Evolutionary conservation across 225 moss, liverwort and hornwort species (phyloP).

Genomic region (Rhytidiadelphus loreus): DNA sequence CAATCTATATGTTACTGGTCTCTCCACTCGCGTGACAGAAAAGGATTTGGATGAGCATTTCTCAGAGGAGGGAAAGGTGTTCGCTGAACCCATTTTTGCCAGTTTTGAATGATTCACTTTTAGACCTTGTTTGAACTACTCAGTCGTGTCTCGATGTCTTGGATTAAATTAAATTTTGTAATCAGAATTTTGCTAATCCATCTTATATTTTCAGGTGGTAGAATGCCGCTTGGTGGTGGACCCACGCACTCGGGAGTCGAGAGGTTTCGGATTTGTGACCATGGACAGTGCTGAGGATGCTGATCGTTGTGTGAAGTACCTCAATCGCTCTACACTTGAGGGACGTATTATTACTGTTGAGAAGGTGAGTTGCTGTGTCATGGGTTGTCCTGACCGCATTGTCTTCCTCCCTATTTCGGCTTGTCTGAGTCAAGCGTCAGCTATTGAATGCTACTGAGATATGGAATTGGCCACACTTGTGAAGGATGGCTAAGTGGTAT

Average conservation of each 20-base stretch:
- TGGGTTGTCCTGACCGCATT: background rate
- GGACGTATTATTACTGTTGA: slow-evolving; percentile 96
- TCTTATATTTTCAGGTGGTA: slow-evolving; percentile 41
- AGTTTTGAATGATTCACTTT: background rate
- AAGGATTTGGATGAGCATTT: slow-evolving; percentile 95
- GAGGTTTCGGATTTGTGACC: slow-evolving; percentile 97
- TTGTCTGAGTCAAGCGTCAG: slow-evolving; percentile 4
- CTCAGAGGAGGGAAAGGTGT: slow-evolving; percentile 78
- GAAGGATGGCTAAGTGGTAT: slow-evolving; percentile 14
- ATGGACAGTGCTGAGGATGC: slow-evolving; percentile 87
- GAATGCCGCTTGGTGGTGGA: slow-evolving; percentile 98
- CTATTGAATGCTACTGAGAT: slow-evolving; percentile 16
- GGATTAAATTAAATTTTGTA: too few relatives aligned
- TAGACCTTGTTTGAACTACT: background rate
- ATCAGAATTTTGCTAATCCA: background rate
- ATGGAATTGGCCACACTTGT: background rate
- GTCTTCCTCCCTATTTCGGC: background rate
- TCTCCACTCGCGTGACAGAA: slow-evolving; percentile 88
- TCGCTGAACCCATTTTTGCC: background rate
- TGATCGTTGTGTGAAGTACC: slow-evolving; percentile 85
- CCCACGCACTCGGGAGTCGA: slow-evolving; percentile 86
- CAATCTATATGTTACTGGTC: slow-evolving; percentile 89
- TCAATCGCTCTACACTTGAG: slow-evolving; percentile 95
- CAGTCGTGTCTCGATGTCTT: background rate
- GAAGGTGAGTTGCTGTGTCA: slow-evolving; percentile 53